Percentiles rank a stretch among this genome's conserved stretches.
These are phyloP conservation scores for Metschnikowia cerradonensis DNA, from an alignment of 805 yeast species.

Conservation along the genomic window DNA sequence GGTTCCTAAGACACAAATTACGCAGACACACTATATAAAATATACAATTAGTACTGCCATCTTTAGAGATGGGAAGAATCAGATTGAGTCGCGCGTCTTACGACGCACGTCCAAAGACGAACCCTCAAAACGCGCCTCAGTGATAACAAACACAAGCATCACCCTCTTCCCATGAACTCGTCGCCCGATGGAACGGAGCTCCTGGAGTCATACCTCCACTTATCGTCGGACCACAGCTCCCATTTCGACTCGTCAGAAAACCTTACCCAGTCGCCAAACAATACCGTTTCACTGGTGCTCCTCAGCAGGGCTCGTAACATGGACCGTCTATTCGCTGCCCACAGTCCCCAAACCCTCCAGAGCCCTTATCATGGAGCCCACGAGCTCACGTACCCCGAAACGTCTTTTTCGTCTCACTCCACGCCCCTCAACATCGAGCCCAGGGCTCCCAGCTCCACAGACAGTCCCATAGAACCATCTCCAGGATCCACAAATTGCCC, in stretches of 20 bases:
- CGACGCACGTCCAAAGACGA: conserved; percentile 1
- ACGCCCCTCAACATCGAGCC: conserved; percentile 6
- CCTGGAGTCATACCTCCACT: conserved; percentile 29
- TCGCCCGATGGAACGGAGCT: conserved; percentile 11
- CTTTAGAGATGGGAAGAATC: too few relatives aligned
- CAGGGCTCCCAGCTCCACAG: not conserved
- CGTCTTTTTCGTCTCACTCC: conserved; percentile 7
- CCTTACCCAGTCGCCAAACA: not conserved
- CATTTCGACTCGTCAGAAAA: conserved; percentile 11
- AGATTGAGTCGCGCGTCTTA: not conserved
- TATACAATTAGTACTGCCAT: too few relatives aligned
- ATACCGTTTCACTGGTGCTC: not conserved
- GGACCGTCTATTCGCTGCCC: conserved; percentile 1
- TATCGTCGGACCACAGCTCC: conserved; percentile 23
- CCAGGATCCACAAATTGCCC: too few relatives aligned
- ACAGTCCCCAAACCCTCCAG: not conserved
- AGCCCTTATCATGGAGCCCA: not conserved
- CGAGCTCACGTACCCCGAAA: not conserved
- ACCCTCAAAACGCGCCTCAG: conserved; percentile 1
- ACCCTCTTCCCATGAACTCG: conserved; percentile 2
- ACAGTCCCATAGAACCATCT: too few relatives aligned
- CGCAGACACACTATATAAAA: too few relatives aligned
- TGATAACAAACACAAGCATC: not conserved
- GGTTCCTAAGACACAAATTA: too few relatives aligned
- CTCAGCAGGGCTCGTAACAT: conserved; percentile 7